phyloP scores from a whole-genome alignment of 805 yeast genomes.

The Candida quercuum region DNA sequence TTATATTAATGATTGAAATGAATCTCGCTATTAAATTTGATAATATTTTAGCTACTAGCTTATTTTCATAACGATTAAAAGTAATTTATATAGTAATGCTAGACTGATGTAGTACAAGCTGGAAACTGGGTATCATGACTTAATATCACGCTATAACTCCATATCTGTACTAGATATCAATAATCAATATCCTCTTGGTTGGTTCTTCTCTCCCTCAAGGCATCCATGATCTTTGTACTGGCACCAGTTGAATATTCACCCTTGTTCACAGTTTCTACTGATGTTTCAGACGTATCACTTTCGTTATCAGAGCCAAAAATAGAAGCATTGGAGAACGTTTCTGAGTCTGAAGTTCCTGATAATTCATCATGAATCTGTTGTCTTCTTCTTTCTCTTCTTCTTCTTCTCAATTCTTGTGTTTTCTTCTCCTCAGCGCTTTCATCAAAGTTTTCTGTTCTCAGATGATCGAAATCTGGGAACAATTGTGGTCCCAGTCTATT shows the following conservation, averaged over 20 bases:
- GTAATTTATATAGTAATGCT: too few species aligned
- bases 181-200: neutral
- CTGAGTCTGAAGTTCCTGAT: constrained; percentile 34
- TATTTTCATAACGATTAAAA: too few species aligned
- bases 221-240: constrained; percentile 21
- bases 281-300: constrained; percentile 25
- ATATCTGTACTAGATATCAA: neutral
- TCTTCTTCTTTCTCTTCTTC: constrained; percentile 27
- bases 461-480: constrained; percentile 74
- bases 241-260: constrained; percentile 19
- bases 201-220: constrained; percentile 24
- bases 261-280: constrained; percentile 12
- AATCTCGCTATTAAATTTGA: too few species aligned
- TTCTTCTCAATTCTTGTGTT: constrained; percentile 31
- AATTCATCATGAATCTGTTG: constrained; percentile 13
- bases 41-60: too few species aligned
- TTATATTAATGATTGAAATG: too few species aligned
- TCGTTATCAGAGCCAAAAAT: constrained; percentile 33
- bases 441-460: constrained; percentile 22
- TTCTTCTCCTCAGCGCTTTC: constrained; percentile 31
- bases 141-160: too few species aligned
- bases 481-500: constrained; percentile 79
- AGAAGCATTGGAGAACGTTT: constrained; percentile 34
- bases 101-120: too few species aligned
- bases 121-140: neutral